Conservation (phyloP, 2,329 filamentous ascomycete genomes). For the Parastagonospora nodorum region DNA sequence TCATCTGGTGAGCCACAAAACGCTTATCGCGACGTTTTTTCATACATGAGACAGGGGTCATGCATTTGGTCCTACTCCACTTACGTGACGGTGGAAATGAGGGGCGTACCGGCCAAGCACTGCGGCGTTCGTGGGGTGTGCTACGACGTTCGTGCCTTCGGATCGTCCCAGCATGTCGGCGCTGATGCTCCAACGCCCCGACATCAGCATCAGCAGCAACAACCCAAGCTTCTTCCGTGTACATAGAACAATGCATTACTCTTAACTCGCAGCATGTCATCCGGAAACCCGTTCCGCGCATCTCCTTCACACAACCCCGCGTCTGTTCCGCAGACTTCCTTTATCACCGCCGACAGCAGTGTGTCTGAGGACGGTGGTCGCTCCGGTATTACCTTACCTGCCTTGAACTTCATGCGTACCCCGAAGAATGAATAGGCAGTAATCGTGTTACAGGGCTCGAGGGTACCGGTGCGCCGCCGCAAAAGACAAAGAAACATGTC, state of each 20-base stretch:
- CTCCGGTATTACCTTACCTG: slow-evolving; percentile 40
- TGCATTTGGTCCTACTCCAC: not conserved
- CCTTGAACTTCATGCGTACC: slow-evolving; percentile 23
- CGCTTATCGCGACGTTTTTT: no score
- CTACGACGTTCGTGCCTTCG: slow-evolving; percentile 17
- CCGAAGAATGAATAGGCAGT: slow-evolving; percentile 31
- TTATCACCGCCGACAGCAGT: slow-evolving; percentile 29
- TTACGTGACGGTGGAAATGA: not conserved
- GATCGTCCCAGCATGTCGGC: slow-evolving; percentile 24
- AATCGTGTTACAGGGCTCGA: slow-evolving; percentile 42
- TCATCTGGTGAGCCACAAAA: no score
- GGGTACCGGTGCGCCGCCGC: slow-evolving; percentile 24
- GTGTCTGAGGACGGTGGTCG: slow-evolving; percentile 28
- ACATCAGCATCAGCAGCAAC: slow-evolving; percentile 26
- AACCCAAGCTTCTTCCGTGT: slow-evolving; percentile 32
- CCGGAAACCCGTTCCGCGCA: slow-evolving; percentile 48
- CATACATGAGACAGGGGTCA: not conserved
- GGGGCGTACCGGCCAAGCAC: slow-evolving; percentile 9
- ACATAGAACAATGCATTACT: slow-evolving; percentile 49
- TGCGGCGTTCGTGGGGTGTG: slow-evolving; percentile 20
- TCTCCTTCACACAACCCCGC: slow-evolving; percentile 35
- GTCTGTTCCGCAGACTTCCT: slow-evolving; percentile 32
- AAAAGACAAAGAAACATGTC: slow-evolving; percentile 64
- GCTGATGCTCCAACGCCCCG: slow-evolving; percentile 14
- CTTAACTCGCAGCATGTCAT: slow-evolving; percentile 43